These are phyloP conservation scores for Pholiota adiposa DNA, from an alignment of 1,284 basidiomycete genomes.

Conservation along the genomic window DNA sequence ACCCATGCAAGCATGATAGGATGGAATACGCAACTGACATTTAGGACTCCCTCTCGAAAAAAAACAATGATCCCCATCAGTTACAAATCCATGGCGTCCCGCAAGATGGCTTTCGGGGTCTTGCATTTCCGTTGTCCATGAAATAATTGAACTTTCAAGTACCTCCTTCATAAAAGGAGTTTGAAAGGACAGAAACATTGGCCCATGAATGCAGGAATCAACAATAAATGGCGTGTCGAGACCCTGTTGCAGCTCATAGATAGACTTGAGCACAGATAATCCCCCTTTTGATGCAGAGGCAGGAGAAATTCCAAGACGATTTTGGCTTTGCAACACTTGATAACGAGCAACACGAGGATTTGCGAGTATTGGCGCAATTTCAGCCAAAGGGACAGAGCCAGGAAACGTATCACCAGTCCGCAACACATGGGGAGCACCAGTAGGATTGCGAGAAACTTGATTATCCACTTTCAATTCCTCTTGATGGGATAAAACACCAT, in stretches of 20 bases:
- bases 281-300: slow-evolving; percentile 9
- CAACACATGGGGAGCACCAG: slow-evolving; percentile 12
- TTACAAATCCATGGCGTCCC: slow-evolving; percentile 19
- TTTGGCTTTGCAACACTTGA: slow-evolving; percentile 4
- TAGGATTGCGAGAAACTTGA: slow-evolving; percentile 15
- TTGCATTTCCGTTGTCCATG: slow-evolving; percentile 11
- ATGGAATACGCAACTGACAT: slow-evolving; percentile 22
- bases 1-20: slow-evolving; percentile 14
- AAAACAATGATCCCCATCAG: slow-evolving; percentile 27
- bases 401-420: slow-evolving; percentile 15
- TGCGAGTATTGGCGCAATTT: slow-evolving; percentile 11
- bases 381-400: slow-evolving; percentile 15
- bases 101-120: slow-evolving; percentile 4
- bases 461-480: slow-evolving; percentile 8
- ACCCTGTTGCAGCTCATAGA: slow-evolving; percentile 14
- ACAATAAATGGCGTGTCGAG: slow-evolving; percentile 19
- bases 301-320: slow-evolving; percentile 13
- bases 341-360: slow-evolving; percentile 18
- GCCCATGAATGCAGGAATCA: slow-evolving; percentile 17
- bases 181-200: slow-evolving; percentile 19
- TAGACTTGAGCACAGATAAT: slow-evolving; percentile 10
- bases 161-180: slow-evolving; percentile 22
- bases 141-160: slow-evolving; percentile 16
- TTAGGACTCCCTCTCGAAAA: slow-evolving; percentile 23
- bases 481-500: background rate